Conservation (phyloP, 2,329 filamentous ascomycete genomes). For the Dothistroma septosporum region DNA sequence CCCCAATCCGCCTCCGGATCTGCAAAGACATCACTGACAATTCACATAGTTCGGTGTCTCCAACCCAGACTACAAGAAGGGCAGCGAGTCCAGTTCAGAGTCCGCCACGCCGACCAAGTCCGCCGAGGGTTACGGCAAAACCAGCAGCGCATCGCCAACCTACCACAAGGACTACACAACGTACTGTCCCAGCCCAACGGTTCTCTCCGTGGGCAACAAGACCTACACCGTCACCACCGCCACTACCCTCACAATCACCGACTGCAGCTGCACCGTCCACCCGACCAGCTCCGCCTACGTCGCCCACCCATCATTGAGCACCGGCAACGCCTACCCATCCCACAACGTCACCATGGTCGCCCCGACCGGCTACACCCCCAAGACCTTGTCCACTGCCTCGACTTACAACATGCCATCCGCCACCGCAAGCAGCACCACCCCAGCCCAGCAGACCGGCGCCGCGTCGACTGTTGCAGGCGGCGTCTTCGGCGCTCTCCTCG, state of each 20-base stretch:
- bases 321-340: slow-evolving; percentile 7
- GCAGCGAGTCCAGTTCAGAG: slow-evolving; percentile 11
- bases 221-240: slow-evolving; percentile 26
- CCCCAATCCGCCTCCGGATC: background rate
- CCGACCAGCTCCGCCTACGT: slow-evolving; percentile 8
- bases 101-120: slow-evolving; percentile 22
- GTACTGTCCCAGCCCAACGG: slow-evolving; percentile 26
- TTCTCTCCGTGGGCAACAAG: slow-evolving; percentile 21
- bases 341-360: slow-evolving; percentile 27
- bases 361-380: slow-evolving; percentile 35
- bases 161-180: slow-evolving; percentile 29
- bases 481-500: slow-evolving; percentile 38
- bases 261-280: slow-evolving; percentile 21
- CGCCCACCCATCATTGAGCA: slow-evolving; percentile 1
- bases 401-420: slow-evolving; percentile 23
- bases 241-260: slow-evolving; percentile 26
- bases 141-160: slow-evolving; percentile 17
- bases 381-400: slow-evolving; percentile 29
- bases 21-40: slow-evolving; percentile 37
- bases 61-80: slow-evolving; percentile 37
- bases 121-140: slow-evolving; percentile 8
- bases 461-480: slow-evolving; percentile 34
- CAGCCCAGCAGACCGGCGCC: slow-evolving; percentile 25
- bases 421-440: slow-evolving; percentile 22
- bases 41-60: slow-evolving; percentile 60